Evolutionary conservation across 257 asterid species (phyloP).

Genomic region (Solanum paucissectum): DNA sequence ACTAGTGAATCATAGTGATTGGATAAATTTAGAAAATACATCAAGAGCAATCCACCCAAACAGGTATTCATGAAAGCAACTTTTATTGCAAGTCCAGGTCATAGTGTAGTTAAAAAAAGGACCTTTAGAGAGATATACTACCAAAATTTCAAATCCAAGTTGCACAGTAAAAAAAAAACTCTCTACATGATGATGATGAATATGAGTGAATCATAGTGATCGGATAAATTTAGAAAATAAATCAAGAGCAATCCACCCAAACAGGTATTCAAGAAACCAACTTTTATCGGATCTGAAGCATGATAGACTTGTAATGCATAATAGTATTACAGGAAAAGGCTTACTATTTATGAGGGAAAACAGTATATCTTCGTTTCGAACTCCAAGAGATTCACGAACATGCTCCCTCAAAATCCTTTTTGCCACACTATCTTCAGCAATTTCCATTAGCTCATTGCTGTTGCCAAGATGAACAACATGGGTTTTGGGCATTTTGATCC

Average conservation of each 20-base stretch:
- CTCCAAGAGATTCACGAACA: constrained; percentile 82
- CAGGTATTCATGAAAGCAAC: neutral
- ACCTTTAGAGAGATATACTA: neutral
- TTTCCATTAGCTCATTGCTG: constrained; percentile 84
- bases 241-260: neutral
- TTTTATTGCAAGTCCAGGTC: neutral
- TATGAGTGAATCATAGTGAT: neutral
- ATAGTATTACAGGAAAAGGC: constrained; percentile 11
- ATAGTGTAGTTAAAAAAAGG: neutral
- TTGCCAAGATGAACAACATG: constrained; percentile 97
- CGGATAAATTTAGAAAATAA: neutral
- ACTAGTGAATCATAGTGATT: neutral
- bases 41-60: neutral
- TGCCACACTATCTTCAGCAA: constrained; percentile 73
- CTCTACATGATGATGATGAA: neutral
- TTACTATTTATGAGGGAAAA: constrained; percentile 87
- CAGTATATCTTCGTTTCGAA: constrained; percentile 69
- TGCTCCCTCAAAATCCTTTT: constrained; percentile 79
- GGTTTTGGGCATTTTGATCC: constrained; percentile 92
- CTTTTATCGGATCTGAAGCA: neutral
- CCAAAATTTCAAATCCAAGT: neutral
- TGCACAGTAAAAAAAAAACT: neutral
- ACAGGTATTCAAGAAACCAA: neutral
- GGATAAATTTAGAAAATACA: neutral
- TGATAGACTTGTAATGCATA: neutral